Evolutionary conservation across 176 grass and related monocot species (phyloP), one percentile per base, ranked within the genome.

Genomic region (Cenchrus purpureus): DNA sequence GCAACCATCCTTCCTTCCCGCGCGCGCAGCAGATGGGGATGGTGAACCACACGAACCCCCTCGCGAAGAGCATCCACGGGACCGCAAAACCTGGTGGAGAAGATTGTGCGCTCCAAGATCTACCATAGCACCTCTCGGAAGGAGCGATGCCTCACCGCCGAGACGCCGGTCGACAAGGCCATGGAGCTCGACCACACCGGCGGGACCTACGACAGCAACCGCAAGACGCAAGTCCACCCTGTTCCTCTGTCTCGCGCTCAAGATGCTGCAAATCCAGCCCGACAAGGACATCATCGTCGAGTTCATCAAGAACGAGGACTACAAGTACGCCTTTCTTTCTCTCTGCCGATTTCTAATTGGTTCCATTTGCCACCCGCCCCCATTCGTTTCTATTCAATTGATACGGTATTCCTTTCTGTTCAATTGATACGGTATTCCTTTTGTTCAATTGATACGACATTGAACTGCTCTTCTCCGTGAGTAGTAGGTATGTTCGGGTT

Each of bases 191-290:
- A 98, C 66, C 95, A 95, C 67, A 85, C 89, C n/a, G 93, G 95
- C 22, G 93, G 95, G 1, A 98, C 93, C 42, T 87, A 82, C 77
- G 95, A 93, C 5, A 93, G 95, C 50, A 95, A 60, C 79, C 22
- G 22, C 22, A 25, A 25, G 22, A 25, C 88, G 95, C 66, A 95
- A 64, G 73, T 93, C 95, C 64, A 90, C 95, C 40, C 87, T 87
- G 17, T 98, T 98, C 82, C 81, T 98, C n/a, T 96, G 97, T 65
- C 93, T 98, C 73, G 32, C 94, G 7, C 83, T 98, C 82, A 98
- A 98, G 93, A 98, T 98, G 97, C 93, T 98, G 54, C 97, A 98
- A 90, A 98, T 98, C 91, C 97, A 98, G 79, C 97, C 93, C 4
- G 91, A 96, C 59, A 98, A 98, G 84, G 97, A 98, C 62, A 98